Percentiles rank a stretch among this genome's conserved stretches.
These are phyloP conservation scores for Suillus subalutaceus DNA, from an alignment of 768 basidiomycete genomes.

Conservation along the genomic window DNA sequence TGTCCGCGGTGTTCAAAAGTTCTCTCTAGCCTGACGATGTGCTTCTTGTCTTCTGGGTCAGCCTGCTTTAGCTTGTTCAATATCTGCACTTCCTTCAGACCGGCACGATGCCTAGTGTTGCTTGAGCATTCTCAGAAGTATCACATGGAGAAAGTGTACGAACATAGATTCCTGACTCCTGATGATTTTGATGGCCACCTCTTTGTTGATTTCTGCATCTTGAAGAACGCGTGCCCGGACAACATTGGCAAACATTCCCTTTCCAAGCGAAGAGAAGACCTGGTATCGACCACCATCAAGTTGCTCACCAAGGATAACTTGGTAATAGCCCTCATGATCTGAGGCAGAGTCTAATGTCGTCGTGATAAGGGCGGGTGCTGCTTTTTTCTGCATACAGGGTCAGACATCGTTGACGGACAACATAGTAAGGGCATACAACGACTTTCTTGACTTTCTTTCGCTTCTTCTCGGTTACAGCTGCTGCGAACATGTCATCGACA, in stretches of 20 bases:
- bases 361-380: slow-evolving; percentile 66
- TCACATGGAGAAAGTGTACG: slow-evolving; percentile 34
- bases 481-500: slow-evolving; percentile 95
- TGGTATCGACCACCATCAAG: slow-evolving; percentile 92
- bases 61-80: slow-evolving; percentile 84
- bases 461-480: slow-evolving; percentile 50
- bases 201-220: slow-evolving; percentile 61
- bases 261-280: slow-evolving; percentile 93
- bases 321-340: slow-evolving; percentile 95
- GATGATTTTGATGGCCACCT: slow-evolving; percentile 98
- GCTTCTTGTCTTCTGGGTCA: slow-evolving; percentile 97
- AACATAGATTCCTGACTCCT: slow-evolving; percentile 96
- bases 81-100: slow-evolving; percentile 89
- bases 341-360: slow-evolving; percentile 89
- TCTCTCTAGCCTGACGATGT: slow-evolving; percentile 87
- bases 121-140: slow-evolving; percentile 5
- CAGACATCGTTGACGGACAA: slow-evolving; percentile 7
- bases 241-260: slow-evolving; percentile 99
- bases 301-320: slow-evolving; percentile 91
- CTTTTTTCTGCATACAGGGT: slow-evolving; percentile 41
- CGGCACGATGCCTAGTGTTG: slow-evolving; percentile 83
- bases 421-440: slow-evolving; percentile 39
- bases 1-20: slow-evolving; percentile 98
- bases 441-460: slow-evolving; percentile 65
- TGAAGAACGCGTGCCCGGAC: slow-evolving; percentile 85